phyloP scores from a whole-genome alignment of 345 rosid genomes.

The Carallia brachiata region DNA sequence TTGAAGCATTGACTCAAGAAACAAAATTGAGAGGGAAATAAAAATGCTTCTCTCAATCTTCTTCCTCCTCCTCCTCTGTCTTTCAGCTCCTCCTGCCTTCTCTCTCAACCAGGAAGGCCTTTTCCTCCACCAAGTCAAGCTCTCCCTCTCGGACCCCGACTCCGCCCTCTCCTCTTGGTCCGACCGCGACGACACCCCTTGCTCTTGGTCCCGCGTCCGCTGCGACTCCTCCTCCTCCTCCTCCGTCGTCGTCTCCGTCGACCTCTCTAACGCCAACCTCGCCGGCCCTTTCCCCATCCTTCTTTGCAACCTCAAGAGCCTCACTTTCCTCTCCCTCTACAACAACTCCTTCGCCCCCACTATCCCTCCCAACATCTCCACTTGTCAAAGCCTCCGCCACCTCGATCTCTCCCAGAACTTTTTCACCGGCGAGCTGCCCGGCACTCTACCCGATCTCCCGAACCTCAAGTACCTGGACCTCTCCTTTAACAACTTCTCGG shows the following conservation, averaged over 20 bases:
- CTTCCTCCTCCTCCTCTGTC: constrained; percentile 18
- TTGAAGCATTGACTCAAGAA: too few relatives aligned
- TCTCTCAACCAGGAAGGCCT: constrained; percentile 69
- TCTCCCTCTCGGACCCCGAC: constrained; percentile 55
- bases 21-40: too few relatives aligned
- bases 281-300: constrained; percentile 71
- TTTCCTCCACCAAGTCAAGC: constrained; percentile 46
- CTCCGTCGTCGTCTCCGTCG: constrained; percentile 56
- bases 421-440: constrained; percentile 67
- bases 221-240: constrained; percentile 48
- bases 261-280: constrained; percentile 55
- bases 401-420: constrained; percentile 84
- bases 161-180: constrained; percentile 60
- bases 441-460: constrained; percentile 54
- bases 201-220: constrained; percentile 55
- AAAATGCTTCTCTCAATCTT: constrained; percentile 7
- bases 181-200: constrained; percentile 45
- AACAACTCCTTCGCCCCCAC: constrained; percentile 64
- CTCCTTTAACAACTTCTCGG: constrained; percentile 85
- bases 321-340: constrained; percentile 49
- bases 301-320: constrained; percentile 63
- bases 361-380: constrained; percentile 60
- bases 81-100: constrained; percentile 1
- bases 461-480: constrained; percentile 57
- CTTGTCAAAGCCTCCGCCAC: constrained; percentile 52